Conservation (phyloP, 352 stramenopile species). For the Phytophthora tubulina region DNA sequence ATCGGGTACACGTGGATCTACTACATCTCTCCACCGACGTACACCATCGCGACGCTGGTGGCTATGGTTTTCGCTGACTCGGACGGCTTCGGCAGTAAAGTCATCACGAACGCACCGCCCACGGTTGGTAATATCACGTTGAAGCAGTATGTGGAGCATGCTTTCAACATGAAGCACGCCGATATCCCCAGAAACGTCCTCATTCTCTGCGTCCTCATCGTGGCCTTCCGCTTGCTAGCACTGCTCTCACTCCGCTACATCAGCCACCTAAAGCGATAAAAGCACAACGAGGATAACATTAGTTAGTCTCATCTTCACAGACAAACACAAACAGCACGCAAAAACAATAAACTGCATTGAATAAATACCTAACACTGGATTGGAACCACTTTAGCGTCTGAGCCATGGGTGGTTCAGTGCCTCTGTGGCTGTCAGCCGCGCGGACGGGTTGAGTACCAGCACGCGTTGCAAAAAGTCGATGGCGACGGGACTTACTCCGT, state of each 20-base stretch:
- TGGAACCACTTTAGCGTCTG: conserved; percentile 24
- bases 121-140: conserved; percentile 44
- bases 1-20: conserved; percentile 66
- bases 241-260: conserved; percentile 61
- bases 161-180: conserved; percentile 49
- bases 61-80: conserved; percentile 53
- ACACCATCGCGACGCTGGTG: conserved; percentile 51
- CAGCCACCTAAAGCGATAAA: conserved; percentile 55
- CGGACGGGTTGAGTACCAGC: conserved; percentile 65
- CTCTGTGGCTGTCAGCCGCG: conserved; percentile 61
- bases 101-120: conserved; percentile 39
- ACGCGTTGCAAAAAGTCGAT: conserved; percentile 70
- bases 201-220: conserved; percentile 51
- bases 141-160: conserved; percentile 53
- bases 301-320: too few relatives aligned
- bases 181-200: conserved; percentile 43
- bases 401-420: conserved; percentile 69
- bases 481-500: conserved; percentile 62
- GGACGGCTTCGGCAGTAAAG: conserved; percentile 15
- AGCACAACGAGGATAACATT: background rate
- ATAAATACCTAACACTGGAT: conserved; percentile 47
- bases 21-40: conserved; percentile 62
- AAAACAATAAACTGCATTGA: conserved; percentile 32
- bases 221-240: conserved; percentile 55
- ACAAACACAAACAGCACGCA: background rate